Percentiles rank a stretch among this genome's conserved stretches.
phyloP scores from a whole-genome alignment of 164 flowering plant species.

The Kalanchoe fedtschenkoi region DNA sequence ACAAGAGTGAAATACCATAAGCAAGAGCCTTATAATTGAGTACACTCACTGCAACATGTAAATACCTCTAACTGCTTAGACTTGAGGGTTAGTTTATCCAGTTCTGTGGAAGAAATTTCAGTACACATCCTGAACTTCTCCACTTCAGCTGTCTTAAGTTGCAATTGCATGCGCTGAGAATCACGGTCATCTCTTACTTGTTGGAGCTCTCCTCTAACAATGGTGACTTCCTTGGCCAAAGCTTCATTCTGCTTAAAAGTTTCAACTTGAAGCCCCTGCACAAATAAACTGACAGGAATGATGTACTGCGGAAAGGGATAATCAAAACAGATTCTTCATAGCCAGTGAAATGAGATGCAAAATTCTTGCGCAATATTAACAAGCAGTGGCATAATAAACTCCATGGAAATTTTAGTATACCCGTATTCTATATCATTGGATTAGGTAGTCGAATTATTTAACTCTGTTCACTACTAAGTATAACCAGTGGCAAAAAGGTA shows the following conservation, averaged over 20 bases:
- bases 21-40: neutral
- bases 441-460: too few species aligned
- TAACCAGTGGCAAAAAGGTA: too few species aligned
- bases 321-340: too few species aligned
- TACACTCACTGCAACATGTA: neutral
- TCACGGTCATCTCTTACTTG: slow-evolving; percentile 51
- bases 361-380: too few species aligned
- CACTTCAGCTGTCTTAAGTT: slow-evolving; percentile 28
- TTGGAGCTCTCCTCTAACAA: slow-evolving; percentile 40
- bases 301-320: too few species aligned
- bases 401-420: too few species aligned
- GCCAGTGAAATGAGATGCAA: too few species aligned
- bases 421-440: too few species aligned
- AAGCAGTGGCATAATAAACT: too few species aligned
- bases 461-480: too few species aligned
- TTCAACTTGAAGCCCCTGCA: slow-evolving; percentile 43
- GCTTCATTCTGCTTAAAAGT: slow-evolving; percentile 40
- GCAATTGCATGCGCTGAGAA: slow-evolving; percentile 22
- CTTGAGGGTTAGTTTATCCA: slow-evolving; percentile 25
- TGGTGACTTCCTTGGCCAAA: slow-evolving; percentile 31
- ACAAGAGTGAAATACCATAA: neutral
- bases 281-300: neutral
- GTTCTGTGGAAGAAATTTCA: slow-evolving; percentile 23
- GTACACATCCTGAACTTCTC: slow-evolving; percentile 23
- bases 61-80: slow-evolving; percentile 47